These are phyloP conservation scores for Pythium aquatile DNA, from an alignment of 352 stramenopile species.

Conservation along the genomic window DNA sequence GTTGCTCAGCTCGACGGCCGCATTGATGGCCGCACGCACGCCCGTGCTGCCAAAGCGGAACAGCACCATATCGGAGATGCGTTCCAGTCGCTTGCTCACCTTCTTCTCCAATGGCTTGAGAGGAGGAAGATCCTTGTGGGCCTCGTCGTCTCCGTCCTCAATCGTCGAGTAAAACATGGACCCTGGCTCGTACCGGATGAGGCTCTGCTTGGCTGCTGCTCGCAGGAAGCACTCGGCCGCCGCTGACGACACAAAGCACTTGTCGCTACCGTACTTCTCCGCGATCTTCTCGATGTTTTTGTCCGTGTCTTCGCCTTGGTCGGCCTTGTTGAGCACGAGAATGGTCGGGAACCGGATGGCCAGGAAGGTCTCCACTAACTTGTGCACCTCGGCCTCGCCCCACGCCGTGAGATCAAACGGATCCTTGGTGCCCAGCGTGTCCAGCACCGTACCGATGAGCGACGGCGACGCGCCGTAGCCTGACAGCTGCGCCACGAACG, in stretches of 20 bases:
- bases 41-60: slow-evolving; percentile 87
- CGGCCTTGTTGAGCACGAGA: slow-evolving; percentile 88
- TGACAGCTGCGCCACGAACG: slow-evolving; percentile 73
- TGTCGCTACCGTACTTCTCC: slow-evolving; percentile 85
- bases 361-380: slow-evolving; percentile 77
- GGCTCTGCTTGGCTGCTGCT: slow-evolving; percentile 66
- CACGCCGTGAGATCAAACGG: slow-evolving; percentile 56
- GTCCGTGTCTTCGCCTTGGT: slow-evolving; percentile 83
- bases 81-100: slow-evolving; percentile 75
- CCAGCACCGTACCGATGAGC: slow-evolving; percentile 68
- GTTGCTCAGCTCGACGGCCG: slow-evolving; percentile 78
- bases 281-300: slow-evolving; percentile 87
- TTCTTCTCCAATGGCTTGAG: slow-evolving; percentile 79
- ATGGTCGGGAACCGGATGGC: slow-evolving; percentile 83
- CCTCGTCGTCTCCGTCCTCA: slow-evolving; percentile 47
- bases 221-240: slow-evolving; percentile 85
- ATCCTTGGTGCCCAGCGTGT: slow-evolving; percentile 62
- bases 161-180: slow-evolving; percentile 84
- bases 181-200: slow-evolving; percentile 84
- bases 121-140: slow-evolving; percentile 25
- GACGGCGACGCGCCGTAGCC: slow-evolving; percentile 78
- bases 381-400: slow-evolving; percentile 64
- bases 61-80: slow-evolving; percentile 89
- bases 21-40: slow-evolving; percentile 84
- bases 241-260: slow-evolving; percentile 84